A percentile compares a stretch with the other conserved stretches of the same genome.
Evolutionary conservation across 2,329 filamentous ascomycete genomes (phyloP).

Genomic region (Xylariaceae sp.): DNA sequence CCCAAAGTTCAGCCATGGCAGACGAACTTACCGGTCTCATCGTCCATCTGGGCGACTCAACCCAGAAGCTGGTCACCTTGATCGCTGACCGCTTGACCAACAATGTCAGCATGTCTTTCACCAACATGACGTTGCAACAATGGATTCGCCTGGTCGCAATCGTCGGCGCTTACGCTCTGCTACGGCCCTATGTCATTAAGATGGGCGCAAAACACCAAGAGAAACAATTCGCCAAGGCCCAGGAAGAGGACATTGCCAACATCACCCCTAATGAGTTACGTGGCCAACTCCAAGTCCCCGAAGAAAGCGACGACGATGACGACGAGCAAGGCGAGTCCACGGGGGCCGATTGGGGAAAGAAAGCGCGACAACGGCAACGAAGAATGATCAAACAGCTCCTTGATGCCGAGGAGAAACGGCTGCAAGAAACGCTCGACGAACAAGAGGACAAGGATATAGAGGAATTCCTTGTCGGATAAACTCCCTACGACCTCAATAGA

Average conservation of each 20-base stretch:
- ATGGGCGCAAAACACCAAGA: constrained; percentile 58
- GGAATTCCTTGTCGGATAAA: constrained; percentile 51
- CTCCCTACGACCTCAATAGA: background rate
- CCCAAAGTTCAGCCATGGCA: constrained; percentile 23
- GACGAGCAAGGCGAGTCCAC: constrained; percentile 41
- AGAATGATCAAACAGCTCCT: constrained; percentile 60
- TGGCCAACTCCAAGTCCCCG: constrained; percentile 47
- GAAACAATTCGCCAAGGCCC: constrained; percentile 56
- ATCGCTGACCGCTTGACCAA: constrained; percentile 36
- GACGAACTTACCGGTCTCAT: constrained; percentile 30
- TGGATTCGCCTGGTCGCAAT: constrained; percentile 67
- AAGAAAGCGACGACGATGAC: constrained; percentile 47
- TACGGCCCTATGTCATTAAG: constrained; percentile 70
- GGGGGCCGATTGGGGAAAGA: constrained; percentile 61
- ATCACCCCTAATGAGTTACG: constrained; percentile 62
- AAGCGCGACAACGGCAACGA: constrained; percentile 63
- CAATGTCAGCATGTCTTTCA: constrained; percentile 47
- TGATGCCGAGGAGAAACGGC: constrained; percentile 55
- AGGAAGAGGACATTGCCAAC: constrained; percentile 46
- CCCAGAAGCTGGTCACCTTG: constrained; percentile 26
- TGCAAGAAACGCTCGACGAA: constrained; percentile 52
- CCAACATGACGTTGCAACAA: constrained; percentile 45
- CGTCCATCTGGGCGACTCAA: constrained; percentile 28
- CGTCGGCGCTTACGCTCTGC: constrained; percentile 65
- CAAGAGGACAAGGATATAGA: constrained; percentile 71